Evolutionary conservation across 805 yeast species (phyloP).

Genomic region (Suhomyces emberorum): DNA sequence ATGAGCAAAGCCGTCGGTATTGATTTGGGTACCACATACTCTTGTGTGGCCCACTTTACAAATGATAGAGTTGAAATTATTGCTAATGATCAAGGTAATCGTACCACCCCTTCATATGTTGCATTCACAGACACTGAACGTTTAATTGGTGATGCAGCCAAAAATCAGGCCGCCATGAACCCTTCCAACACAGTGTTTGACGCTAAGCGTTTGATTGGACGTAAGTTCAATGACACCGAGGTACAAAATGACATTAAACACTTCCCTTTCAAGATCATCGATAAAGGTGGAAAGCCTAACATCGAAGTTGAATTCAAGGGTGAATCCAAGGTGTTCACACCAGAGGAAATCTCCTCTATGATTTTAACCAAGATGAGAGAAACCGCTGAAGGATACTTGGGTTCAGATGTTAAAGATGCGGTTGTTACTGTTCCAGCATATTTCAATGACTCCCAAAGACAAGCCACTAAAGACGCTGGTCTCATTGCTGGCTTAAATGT

Average conservation of each 20-base stretch:
- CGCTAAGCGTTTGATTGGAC: constrained; percentile 92
- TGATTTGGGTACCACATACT: constrained; percentile 96
- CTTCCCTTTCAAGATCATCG: constrained; percentile 80
- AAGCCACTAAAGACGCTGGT: constrained; percentile 45
- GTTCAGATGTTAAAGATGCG: constrained; percentile 64
- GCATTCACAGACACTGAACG: constrained; percentile 96
- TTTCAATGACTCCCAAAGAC: constrained; percentile 44
- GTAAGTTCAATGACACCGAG: constrained; percentile 72
- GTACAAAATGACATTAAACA: constrained; percentile 80
- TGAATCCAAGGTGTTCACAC: constrained; percentile 81
- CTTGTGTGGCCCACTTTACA: constrained; percentile 75
- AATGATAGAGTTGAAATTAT: constrained; percentile 91
- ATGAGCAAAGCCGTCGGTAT: constrained; percentile 65
- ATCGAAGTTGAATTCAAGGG: constrained; percentile 87
- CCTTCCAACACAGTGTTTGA: constrained; percentile 92
- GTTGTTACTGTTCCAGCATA: constrained; percentile 44
- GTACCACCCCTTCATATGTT: constrained; percentile 96
- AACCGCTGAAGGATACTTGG: constrained; percentile 89
- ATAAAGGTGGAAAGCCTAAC: constrained; percentile 81
- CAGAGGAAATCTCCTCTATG: constrained; percentile 95
- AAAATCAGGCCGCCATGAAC: constrained; percentile 97
- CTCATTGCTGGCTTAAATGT: constrained; percentile 46
- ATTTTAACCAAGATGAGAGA: constrained; percentile 88
- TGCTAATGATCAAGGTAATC: constrained; percentile 98
- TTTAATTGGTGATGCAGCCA: constrained; percentile 96